These are phyloP conservation scores for Stephanodiscus minutulus DNA, from an alignment of 108 stramenopile species.

Conservation along the genomic window DNA sequence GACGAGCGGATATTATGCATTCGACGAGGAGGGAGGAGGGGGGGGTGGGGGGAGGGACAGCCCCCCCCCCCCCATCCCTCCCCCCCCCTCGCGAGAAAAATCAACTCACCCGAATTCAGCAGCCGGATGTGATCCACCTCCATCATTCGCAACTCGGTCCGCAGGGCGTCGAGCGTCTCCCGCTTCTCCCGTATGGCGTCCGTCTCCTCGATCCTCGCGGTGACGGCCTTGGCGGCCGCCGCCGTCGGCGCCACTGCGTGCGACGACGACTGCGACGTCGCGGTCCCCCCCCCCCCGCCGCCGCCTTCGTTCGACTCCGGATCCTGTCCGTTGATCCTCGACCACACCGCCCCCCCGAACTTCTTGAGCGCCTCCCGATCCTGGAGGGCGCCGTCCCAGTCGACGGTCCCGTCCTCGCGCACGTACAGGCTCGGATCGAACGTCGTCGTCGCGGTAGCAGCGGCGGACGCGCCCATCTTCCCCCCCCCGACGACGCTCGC, in stretches of 20 bases:
- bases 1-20: not conserved
- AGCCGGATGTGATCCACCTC: slow-evolving; percentile 66
- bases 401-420: slow-evolving; percentile 95
- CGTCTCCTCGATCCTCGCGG: slow-evolving; percentile 85
- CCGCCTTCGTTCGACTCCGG: slow-evolving; percentile 59
- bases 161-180: slow-evolving; percentile 45
- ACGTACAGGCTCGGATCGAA: slow-evolving; percentile 86
- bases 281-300: slow-evolving; percentile 1
- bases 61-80: too few species aligned
- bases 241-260: slow-evolving; percentile 16
- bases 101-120: slow-evolving; percentile 59
- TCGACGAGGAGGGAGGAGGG: too few species aligned
- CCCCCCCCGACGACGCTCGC: not conserved
- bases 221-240: slow-evolving; percentile 54
- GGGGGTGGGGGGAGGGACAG: too few species aligned
- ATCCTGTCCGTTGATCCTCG: slow-evolving; percentile 93
- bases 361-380: slow-evolving; percentile 89
- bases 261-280: not conserved
- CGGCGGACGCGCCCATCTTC: not conserved
- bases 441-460: not conserved
- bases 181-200: slow-evolving; percentile 67
- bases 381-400: slow-evolving; percentile 97
- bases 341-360: slow-evolving; percentile 91
- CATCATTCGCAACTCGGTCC: slow-evolving; percentile 50
- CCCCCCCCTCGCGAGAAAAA: too few species aligned